Conservation (phyloP, 192 early-diverging fungal species). For the Dissophora globulifera region DNA sequence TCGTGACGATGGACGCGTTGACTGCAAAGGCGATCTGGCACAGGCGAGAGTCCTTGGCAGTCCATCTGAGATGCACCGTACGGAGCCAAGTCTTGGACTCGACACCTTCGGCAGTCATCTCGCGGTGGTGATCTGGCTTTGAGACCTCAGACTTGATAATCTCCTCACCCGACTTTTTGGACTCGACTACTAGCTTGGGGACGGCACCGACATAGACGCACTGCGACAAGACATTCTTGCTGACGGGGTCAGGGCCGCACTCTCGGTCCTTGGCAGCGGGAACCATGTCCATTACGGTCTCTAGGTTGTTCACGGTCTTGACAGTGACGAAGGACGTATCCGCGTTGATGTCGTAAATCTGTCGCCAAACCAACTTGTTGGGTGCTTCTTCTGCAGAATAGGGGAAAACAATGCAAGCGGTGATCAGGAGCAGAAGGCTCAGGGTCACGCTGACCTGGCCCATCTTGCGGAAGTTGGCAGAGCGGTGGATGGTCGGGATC, state of each 20-base stretch:
- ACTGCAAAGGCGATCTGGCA: slow-evolving; percentile 38
- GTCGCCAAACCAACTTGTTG: slow-evolving; percentile 59
- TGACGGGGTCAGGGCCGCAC: slow-evolving; percentile 35
- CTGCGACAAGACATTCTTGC: slow-evolving; percentile 22
- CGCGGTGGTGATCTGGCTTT: slow-evolving; percentile 25
- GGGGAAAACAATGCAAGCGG: slow-evolving; percentile 40
- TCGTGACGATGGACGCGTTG: slow-evolving; percentile 6
- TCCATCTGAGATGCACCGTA: slow-evolving; percentile 35
- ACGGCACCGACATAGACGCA: slow-evolving; percentile 33
- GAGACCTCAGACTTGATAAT: slow-evolving; percentile 42
- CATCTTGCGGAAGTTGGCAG: slow-evolving; percentile 42
- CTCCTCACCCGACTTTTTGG: slow-evolving; percentile 25
- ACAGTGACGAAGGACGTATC: slow-evolving; percentile 49
- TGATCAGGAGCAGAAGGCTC: slow-evolving; percentile 41
- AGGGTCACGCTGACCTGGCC: slow-evolving; percentile 33
- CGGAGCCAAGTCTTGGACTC: slow-evolving; percentile 26
- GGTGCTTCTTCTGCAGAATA: slow-evolving; percentile 54
- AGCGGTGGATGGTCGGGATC: slow-evolving; percentile 58
- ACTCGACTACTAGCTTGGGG: slow-evolving; percentile 27
- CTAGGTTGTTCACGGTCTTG: slow-evolving; percentile 39
- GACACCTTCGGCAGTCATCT: background rate
- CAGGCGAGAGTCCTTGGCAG: slow-evolving; percentile 42
- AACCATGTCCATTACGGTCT: slow-evolving; percentile 22
- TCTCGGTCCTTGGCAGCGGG: slow-evolving; percentile 21
- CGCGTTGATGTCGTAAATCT: slow-evolving; percentile 50